Evolutionary conservation across 768 basidiomycete species (phyloP).

Genomic region (Boletus tylopilopsis): DNA sequence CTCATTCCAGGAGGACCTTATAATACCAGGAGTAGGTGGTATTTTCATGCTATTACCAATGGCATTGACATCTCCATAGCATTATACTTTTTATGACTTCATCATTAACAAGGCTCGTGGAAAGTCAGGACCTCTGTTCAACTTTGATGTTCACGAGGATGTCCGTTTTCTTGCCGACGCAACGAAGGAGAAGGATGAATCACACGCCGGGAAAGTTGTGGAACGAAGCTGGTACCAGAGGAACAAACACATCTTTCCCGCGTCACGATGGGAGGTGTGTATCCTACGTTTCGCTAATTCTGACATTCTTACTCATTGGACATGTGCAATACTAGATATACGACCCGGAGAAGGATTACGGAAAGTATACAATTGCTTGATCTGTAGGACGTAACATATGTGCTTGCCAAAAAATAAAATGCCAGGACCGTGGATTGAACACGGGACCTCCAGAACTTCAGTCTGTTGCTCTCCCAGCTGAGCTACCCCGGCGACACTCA

Average conservation of each 20-base stretch:
- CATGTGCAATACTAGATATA: conserved; percentile 54
- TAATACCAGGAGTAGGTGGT: conserved; percentile 84
- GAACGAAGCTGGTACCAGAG: conserved; percentile 94
- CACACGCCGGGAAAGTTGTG: conserved; percentile 97
- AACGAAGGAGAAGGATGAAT: conserved; percentile 96
- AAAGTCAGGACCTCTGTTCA: conserved; percentile 96
- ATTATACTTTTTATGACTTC: conserved; percentile 98
- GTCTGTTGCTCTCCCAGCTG: conserved; percentile 76
- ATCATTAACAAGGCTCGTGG: conserved; percentile 98
- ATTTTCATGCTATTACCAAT: background rate
- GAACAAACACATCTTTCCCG: conserved; percentile 97
- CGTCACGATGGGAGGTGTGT: conserved; percentile 90
- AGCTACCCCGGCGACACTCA: conserved; percentile 59
- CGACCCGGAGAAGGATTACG: conserved; percentile 91
- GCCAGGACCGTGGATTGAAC: conserved; percentile 57
- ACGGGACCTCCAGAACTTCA: conserved; percentile 52
- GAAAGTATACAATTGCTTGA: conserved; percentile 79
- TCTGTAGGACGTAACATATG: background rate
- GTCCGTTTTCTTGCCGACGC: conserved; percentile 93
- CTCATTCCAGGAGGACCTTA: conserved; percentile 82
- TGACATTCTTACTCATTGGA: conserved; percentile 1
- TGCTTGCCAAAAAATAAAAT: conserved; percentile 15
- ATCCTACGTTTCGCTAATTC: background rate
- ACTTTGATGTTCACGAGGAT: conserved; percentile 99
- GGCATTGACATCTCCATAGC: conserved; percentile 44